Percentiles rank a stretch among this genome's conserved stretches.
These are phyloP conservation scores for Alternaria gaisen DNA, from an alignment of 2,329 filamentous ascomycete species.

Conservation along the genomic window DNA sequence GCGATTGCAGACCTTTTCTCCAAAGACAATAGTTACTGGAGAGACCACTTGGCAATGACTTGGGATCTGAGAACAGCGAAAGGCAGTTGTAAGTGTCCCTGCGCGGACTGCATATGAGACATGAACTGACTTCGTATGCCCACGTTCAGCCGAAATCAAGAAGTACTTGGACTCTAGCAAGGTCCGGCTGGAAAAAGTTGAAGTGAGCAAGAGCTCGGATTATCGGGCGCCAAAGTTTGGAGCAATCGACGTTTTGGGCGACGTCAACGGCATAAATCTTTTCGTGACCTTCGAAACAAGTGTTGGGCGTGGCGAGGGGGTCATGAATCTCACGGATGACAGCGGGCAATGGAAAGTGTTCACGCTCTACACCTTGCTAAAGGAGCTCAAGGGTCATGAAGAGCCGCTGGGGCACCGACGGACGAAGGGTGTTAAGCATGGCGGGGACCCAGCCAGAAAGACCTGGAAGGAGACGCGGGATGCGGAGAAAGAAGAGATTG, in stretches of 20 bases:
- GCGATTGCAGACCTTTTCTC: conserved; percentile 55
- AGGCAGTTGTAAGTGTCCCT: conserved; percentile 47
- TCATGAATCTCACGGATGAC: conserved; percentile 46
- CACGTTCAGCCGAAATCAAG: conserved; percentile 43
- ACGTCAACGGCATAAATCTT: conserved; percentile 40
- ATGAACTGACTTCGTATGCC: background rate
- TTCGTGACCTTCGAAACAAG: conserved; percentile 44
- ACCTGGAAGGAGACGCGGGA: conserved; percentile 44
- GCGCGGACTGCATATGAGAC: background rate
- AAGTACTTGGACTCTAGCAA: conserved; percentile 47
- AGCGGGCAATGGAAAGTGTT: conserved; percentile 52
- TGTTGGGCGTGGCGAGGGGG: conserved; percentile 44
- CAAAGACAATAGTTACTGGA: conserved; percentile 63
- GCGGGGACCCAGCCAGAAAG: conserved; percentile 38
- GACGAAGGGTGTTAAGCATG: conserved; percentile 41
- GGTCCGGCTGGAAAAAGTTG: conserved; percentile 41
- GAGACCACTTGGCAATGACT: conserved; percentile 65
- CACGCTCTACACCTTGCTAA: conserved; percentile 50
- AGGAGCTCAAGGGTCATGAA: conserved; percentile 50
- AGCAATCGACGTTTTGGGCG: conserved; percentile 40
- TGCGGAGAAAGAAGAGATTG: conserved; percentile 36
- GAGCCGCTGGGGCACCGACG: conserved; percentile 36
- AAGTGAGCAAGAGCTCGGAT: conserved; percentile 40
- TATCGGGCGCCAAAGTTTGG: conserved; percentile 35
- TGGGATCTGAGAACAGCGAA: conserved; percentile 65